Evolutionary conservation across 1,284 basidiomycete genomes (phyloP).

Genomic region (Ceratobasidium sp.): DNA sequence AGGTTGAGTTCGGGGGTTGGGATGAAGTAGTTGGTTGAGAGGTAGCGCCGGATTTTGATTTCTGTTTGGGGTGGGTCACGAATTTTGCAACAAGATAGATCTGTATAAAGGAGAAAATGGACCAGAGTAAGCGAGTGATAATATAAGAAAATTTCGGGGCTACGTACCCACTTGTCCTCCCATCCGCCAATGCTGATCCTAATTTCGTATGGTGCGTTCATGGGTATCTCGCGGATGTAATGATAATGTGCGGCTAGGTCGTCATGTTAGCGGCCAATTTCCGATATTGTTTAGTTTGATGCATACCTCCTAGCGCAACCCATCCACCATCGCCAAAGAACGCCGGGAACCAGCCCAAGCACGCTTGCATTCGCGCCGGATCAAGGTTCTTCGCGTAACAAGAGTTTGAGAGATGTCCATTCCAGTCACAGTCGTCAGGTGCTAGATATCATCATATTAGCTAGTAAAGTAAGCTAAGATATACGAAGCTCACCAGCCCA

Average conservation of each 20-base stretch:
- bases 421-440: slow-evolving; percentile 77
- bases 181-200: slow-evolving; percentile 74
- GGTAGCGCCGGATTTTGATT: slow-evolving; percentile 15
- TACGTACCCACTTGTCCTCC: slow-evolving; percentile 88
- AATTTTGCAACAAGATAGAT: slow-evolving; percentile 52
- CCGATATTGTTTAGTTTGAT: too few species aligned
- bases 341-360: slow-evolving; percentile 69
- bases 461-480: background rate
- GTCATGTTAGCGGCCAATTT: background rate
- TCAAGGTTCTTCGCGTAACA: slow-evolving; percentile 78
- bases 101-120: slow-evolving; percentile 64
- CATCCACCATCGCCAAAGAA: slow-evolving; percentile 75
- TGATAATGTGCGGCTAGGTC: slow-evolving; percentile 26
- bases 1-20: background rate
- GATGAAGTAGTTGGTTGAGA: background rate
- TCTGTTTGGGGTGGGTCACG: slow-evolving; percentile 19
- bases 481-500: slow-evolving; percentile 25
- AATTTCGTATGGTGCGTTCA: slow-evolving; percentile 70
- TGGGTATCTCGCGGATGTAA: slow-evolving; percentile 36
- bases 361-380: slow-evolving; percentile 63
- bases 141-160: background rate
- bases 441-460: slow-evolving; percentile 57
- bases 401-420: slow-evolving; percentile 80
- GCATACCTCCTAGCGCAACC: slow-evolving; percentile 70
- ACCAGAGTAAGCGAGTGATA: background rate